Evolutionary conservation across 306 rosid species (phyloP), one percentile per base, ranked within the genome.

Genomic region (Cucurbita argyrosperma): DNA sequence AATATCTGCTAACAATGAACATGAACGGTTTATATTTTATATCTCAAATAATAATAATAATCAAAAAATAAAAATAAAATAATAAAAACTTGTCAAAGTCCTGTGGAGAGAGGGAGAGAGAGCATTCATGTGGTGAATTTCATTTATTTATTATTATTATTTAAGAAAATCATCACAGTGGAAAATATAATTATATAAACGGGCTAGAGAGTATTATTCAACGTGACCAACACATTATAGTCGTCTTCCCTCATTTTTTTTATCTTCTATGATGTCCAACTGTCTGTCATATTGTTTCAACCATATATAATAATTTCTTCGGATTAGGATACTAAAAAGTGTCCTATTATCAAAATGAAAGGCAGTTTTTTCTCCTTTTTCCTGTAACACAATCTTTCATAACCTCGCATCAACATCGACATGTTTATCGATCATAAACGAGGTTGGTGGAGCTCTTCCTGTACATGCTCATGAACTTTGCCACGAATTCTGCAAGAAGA

Each of bases 401-500:
- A 49, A 69, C 14, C 16, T 69, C 26, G 55, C 56, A 69, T 45
- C 55, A 23, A 21, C 14, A 46, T 67, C 72, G 18, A 47, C 74
- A 47, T 69, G 49, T 11, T 23, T 26, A 42, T 73, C 43, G 14
- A 26, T 58, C 65, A 10, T 78, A 74, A 35, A 8, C 42, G 37
- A 49, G 51, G 45, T 49, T 80, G 79, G 75, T 77, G 11, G 82
- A 80, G 83, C 85, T 75, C 83, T 84, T 93, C 72, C 92, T 81
- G 85, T 79, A 84, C 65, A 87, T 83, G 87, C 97, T 80, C 92
- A 89, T 87, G 90, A 93, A 93, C 81, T 93, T 93, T 55, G 88
- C 94, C 72, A 89, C 84, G 81, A 90, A 93, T 83, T 93, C 98
- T 90, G 98, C 84, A 77, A 66, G 43, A 65, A 62, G 61, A 30